Percentiles rank a stretch among this genome's conserved stretches.
Conservation (phyloP, 2,329 filamentous ascomycete genomes). For the Aspergillus quadrilineatus region DNA sequence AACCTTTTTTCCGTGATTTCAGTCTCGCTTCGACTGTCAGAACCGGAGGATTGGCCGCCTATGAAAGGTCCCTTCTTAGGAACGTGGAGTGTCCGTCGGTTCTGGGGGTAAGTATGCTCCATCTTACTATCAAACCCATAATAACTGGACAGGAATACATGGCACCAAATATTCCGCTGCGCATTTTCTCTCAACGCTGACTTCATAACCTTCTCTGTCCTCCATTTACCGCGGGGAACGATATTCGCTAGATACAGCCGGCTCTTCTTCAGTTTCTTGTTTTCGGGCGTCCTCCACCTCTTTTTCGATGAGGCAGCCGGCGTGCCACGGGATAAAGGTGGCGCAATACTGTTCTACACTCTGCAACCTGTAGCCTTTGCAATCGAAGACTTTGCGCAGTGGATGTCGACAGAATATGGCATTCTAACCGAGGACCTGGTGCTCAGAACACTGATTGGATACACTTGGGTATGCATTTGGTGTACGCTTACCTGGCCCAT, state of each 20-base stretch:
- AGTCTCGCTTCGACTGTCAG: background rate
- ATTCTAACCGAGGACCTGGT: background rate
- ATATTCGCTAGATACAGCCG: background rate
- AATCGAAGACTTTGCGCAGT: background rate
- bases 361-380: background rate
- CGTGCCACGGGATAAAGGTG: background rate
- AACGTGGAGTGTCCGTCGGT: background rate
- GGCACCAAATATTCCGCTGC: background rate
- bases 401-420: background rate
- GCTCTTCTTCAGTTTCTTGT: background rate
- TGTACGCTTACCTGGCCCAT: background rate
- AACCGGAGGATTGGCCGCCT: background rate
- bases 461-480: background rate
- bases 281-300: background rate
- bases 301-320: background rate
- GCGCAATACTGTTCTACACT: background rate
- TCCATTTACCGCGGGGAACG: background rate
- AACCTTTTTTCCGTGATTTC: background rate
- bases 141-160: background rate
- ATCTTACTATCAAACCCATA: background rate
- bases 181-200: background rate
- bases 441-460: background rate
- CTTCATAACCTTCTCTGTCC: background rate
- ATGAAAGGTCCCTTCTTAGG: background rate
- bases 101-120: background rate